phyloP scores from a whole-genome alignment of 2,329 filamentous ascomycete species.

The Rhinocladiella similis region DNA sequence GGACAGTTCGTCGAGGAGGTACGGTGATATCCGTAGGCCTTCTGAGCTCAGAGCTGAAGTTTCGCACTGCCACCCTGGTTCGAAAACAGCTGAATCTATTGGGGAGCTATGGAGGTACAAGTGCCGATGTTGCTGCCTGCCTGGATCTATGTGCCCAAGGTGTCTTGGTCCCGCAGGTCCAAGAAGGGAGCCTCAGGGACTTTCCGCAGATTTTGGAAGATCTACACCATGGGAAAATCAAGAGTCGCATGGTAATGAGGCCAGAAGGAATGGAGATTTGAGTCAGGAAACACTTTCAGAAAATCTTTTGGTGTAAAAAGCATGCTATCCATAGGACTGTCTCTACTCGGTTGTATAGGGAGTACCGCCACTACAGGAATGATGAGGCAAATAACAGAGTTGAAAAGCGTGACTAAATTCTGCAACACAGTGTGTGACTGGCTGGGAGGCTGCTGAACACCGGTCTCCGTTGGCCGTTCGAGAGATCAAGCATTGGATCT shows the following conservation, averaged over 20 bases:
- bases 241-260: conserved; percentile 16
- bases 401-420: no score
- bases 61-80: conserved; percentile 2
- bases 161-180: conserved; percentile 16
- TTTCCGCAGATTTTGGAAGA: conserved; percentile 15
- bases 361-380: no score
- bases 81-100: conserved; percentile 16
- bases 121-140: conserved; percentile 7
- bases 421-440: no score
- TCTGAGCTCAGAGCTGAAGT: background rate
- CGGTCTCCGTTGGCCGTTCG: no score
- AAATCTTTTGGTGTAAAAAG: no score
- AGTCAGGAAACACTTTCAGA: no score
- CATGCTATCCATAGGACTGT: no score
- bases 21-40: conserved; percentile 18
- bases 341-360: no score
- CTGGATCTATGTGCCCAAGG: conserved; percentile 13
- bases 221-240: conserved; percentile 18
- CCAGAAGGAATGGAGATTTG: conserved; percentile 8
- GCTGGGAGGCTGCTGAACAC: no score
- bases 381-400: no score
- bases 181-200: conserved; percentile 12
- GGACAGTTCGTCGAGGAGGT: conserved; percentile 14
- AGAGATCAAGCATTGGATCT: no score
- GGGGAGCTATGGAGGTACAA: conserved; percentile 19